Evolutionary conservation across 2,329 filamentous ascomycete genomes (phyloP).

Genomic region (Ceratocystis alfenasii): DNA sequence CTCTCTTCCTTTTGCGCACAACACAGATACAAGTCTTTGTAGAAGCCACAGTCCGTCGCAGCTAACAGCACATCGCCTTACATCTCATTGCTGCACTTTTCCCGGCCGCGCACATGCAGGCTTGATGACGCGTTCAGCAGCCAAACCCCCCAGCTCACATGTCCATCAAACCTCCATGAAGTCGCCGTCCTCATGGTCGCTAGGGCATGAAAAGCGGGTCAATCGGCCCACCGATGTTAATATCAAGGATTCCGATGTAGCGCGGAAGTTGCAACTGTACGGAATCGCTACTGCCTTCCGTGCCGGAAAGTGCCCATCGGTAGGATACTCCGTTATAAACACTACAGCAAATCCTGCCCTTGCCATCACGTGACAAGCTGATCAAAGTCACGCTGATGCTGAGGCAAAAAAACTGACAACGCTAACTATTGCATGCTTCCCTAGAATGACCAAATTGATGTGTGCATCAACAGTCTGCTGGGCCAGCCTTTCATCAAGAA

Average conservation of each 20-base stretch:
- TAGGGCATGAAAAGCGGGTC: conserved; percentile 34
- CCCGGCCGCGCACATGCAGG: not conserved
- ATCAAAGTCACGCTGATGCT: not conserved
- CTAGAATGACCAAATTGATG: conserved; percentile 88
- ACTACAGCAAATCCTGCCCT: not conserved
- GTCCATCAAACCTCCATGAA: not conserved
- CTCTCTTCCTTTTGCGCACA: not conserved
- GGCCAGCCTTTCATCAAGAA: conserved; percentile 55
- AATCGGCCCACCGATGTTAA: conserved; percentile 63
- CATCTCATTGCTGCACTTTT: not conserved
- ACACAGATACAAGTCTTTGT: not conserved
- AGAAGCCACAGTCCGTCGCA: not conserved
- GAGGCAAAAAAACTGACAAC: too few species aligned
- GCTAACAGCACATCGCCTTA: too few species aligned
- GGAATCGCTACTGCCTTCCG: conserved; percentile 80
- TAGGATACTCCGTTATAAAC: conserved; percentile 35
- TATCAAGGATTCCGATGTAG: conserved; percentile 75
- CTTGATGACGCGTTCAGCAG: conserved; percentile 15
- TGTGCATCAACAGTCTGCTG: conserved; percentile 82
- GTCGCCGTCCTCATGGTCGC: conserved; percentile 2
- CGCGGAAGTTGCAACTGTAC: conserved; percentile 87
- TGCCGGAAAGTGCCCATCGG: conserved; percentile 79
- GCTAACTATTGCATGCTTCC: conserved; percentile 11
- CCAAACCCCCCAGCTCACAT: conserved; percentile 28
- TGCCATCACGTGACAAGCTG: not conserved